Evolutionary conservation across 495 filamentous ascomycete species (phyloP), one percentile per base, ranked within the genome.

Genomic region (Talaromyces ruber): DNA sequence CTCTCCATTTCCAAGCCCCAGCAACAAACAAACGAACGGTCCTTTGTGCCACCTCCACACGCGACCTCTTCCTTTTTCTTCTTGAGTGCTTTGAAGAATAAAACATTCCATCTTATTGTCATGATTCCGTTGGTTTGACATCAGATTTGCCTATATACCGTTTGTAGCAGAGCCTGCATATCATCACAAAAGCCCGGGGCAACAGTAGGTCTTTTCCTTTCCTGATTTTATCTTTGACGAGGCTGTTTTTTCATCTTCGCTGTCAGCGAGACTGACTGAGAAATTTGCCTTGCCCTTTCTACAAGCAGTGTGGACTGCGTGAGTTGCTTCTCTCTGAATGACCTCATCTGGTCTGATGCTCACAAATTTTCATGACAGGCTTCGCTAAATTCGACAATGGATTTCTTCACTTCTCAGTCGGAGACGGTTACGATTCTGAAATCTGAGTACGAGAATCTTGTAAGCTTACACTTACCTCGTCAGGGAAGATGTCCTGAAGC

Each of bases 371-470:
- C 2, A 32, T 32, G 30, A 4, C 43, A 47, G 43, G 43, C 6
- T 47, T 47, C 43, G 43, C 12, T 47, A 4, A 47, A 47, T 11
- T 47, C 43, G 43, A 47, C 43, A 47, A 47, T 47, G 43, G 43
- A 47, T 18, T 21, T 21, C 18, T 47, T 47, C 9, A n/a, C 18
- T 21, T 47, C 68, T 6, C 39, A 71, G 61, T 60, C 76, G 21
- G 71, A 71, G 28, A 77, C 72, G 54, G 80, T 85, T 39, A 81
- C 74, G 22, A 82, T 86, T 57, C 74, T 79, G 21, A 81, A 78
- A 60, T 67, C 72, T 18, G 81, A 86, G 67, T 80, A 86, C 70
- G 78, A 85, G 43, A 71, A 71, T 65, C 71, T 86, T 59, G 83
- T 85, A 64, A 71, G 80, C 68, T 29, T n/a, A 24, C 16, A 53